Evolutionary conservation across 2,329 filamentous ascomycete genomes (phyloP).

Genomic region (Cyphellophora europaea): DNA sequence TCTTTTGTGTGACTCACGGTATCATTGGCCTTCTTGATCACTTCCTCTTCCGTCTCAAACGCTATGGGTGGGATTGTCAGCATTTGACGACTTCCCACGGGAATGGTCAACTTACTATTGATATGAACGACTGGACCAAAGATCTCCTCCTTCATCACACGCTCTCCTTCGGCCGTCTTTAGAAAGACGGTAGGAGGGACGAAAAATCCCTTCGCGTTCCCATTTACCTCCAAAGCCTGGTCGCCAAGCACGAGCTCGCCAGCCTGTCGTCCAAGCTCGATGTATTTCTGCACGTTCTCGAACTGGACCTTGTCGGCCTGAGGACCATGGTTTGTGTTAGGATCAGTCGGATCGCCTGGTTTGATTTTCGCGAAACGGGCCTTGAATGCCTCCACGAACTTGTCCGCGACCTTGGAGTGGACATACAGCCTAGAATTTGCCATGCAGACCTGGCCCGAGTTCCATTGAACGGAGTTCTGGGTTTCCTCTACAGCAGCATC

Average conservation of each 20-base stretch:
- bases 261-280: slow-evolving; percentile 31
- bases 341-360: slow-evolving; percentile 32
- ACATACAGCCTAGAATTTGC: slow-evolving; percentile 28
- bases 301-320: slow-evolving; percentile 36
- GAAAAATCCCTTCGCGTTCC: slow-evolving; percentile 25
- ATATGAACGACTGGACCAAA: slow-evolving; percentile 44
- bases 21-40: slow-evolving; percentile 29
- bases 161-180: slow-evolving; percentile 24
- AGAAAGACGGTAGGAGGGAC: slow-evolving; percentile 29
- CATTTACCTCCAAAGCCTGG: slow-evolving; percentile 19
- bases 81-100: too few species aligned
- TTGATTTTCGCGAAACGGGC: slow-evolving; percentile 23
- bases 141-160: slow-evolving; percentile 31
- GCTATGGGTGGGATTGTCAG: too few species aligned
- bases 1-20: too few species aligned
- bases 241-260: slow-evolving; percentile 29
- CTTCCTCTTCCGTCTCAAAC: slow-evolving; percentile 31
- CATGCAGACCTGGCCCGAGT: slow-evolving; percentile 52
- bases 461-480: slow-evolving; percentile 44
- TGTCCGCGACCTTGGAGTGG: slow-evolving; percentile 14
- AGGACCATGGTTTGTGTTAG: slow-evolving; percentile 31
- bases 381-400: slow-evolving; percentile 24
- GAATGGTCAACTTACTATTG: too few species aligned
- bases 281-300: slow-evolving; percentile 32
- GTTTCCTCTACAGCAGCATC: slow-evolving; percentile 41